phyloP scores from a whole-genome alignment of 148 eudicot species.

The Rhododendron williamsianum region DNA sequence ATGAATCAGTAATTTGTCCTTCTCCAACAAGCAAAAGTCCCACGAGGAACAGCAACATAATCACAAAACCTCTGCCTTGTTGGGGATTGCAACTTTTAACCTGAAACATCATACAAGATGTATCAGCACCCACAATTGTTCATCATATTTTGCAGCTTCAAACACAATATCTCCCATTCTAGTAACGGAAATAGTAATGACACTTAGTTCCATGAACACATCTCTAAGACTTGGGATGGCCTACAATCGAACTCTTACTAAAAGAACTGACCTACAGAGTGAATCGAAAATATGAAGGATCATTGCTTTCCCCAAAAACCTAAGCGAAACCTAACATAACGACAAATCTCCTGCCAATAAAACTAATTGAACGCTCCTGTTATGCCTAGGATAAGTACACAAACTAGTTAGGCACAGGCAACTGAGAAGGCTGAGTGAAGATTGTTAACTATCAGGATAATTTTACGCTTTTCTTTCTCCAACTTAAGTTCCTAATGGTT shows the following conservation, averaged over 20 bases:
- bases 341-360: not conserved
- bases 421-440: not conserved
- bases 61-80: slow-evolving; percentile 1
- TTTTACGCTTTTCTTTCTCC: not conserved
- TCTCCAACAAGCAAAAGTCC: slow-evolving; percentile 7
- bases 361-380: not conserved
- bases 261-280: not conserved
- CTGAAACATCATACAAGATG: slow-evolving; percentile 9
- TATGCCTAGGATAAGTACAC: not conserved
- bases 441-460: not conserved
- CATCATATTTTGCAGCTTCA: not conserved
- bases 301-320: not conserved
- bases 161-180: not conserved
- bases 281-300: not conserved
- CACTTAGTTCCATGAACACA: not conserved
- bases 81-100: not conserved
- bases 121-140: not conserved
- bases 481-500: not conserved
- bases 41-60: slow-evolving; percentile 2
- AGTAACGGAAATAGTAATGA: not conserved
- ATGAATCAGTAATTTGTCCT: slow-evolving; percentile 30
- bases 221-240: not conserved
- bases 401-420: not conserved
- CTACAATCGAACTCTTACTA: not conserved
- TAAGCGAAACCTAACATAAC: not conserved